A percentile compares a stretch with the other conserved stretches of the same genome.
Conservation (phyloP, 2,329 filamentous ascomycete species). For the Stemphylium beticola region DNA sequence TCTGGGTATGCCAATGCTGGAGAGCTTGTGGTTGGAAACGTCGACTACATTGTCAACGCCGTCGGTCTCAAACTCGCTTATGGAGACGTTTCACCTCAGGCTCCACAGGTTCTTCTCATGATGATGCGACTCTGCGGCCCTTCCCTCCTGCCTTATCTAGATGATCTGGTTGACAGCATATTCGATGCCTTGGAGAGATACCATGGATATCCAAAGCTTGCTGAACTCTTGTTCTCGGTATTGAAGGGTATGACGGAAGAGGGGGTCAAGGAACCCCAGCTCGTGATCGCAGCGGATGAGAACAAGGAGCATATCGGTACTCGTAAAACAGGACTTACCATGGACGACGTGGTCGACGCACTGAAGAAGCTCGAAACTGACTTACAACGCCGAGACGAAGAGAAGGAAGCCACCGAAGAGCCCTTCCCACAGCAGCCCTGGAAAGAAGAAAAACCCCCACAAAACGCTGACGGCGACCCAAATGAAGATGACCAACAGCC, state of each 20-base stretch:
- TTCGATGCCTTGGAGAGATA: constrained; percentile 94
- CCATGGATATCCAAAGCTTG: constrained; percentile 87
- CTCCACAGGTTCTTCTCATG: constrained; percentile 89
- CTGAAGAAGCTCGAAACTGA: constrained; percentile 47
- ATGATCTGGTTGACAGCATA: constrained; percentile 88
- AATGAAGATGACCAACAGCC: constrained; percentile 40
- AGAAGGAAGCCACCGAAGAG: constrained; percentile 19
- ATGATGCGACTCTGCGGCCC: constrained; percentile 89
- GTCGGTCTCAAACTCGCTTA: constrained; percentile 88
- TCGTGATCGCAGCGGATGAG: constrained; percentile 46
- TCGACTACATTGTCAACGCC: constrained; percentile 95
- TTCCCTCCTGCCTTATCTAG: constrained; percentile 81
- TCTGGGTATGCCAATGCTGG: constrained; percentile 79
- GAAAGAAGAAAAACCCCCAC: constrained; percentile 38
- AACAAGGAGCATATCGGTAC: neutral
- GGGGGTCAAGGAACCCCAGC: constrained; percentile 66
- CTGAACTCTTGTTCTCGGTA: constrained; percentile 83
- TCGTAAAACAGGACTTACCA: constrained; percentile 12
- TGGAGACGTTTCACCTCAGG: constrained; percentile 89
- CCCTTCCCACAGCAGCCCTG: constrained; percentile 43
- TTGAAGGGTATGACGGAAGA: constrained; percentile 84
- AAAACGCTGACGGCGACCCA: constrained; percentile 43
- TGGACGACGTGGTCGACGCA: constrained; percentile 32
- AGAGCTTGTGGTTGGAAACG: constrained; percentile 84
- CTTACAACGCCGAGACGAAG: constrained; percentile 29